A percentile compares a stretch with the other conserved stretches of the same genome.
Evolutionary conservation across 139 green algal species (phyloP).

Genomic region (Microglena sp.): DNA sequence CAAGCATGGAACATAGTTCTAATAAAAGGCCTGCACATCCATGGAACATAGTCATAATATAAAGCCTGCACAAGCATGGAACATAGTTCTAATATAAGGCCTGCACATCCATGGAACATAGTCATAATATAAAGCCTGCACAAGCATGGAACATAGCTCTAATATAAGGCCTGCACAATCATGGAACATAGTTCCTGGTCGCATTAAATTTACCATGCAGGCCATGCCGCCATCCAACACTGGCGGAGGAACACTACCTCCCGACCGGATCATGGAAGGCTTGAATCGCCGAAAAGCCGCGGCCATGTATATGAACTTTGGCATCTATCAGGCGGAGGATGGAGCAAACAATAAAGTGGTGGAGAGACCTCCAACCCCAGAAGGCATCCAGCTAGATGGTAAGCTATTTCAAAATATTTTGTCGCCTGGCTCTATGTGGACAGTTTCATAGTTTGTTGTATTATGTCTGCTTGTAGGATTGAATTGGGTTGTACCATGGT

Average conservation of each 20-base stretch:
- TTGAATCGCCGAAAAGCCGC: conserved; percentile 7
- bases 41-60: too few species aligned
- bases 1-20: too few species aligned
- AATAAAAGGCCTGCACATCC: too few species aligned
- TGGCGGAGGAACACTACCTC: neutral
- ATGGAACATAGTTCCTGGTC: too few species aligned
- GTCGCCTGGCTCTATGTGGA: neutral
- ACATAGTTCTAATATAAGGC: too few species aligned
- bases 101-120: too few species aligned
- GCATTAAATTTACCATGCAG: neutral
- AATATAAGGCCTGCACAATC: too few species aligned
- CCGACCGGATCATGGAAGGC: neutral
- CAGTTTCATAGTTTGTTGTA: neutral
- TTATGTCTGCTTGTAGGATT: neutral
- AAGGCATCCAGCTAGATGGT: conserved; percentile 13
- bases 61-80: too few species aligned
- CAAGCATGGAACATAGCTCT: too few species aligned
- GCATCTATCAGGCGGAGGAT: conserved; percentile 17
- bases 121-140: too few species aligned
- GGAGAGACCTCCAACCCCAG: conserved; percentile 7
- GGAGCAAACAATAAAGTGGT: too few species aligned
- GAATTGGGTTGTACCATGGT: neutral
- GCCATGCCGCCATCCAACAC: neutral
- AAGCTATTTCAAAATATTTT: neutral
- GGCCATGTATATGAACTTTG: conserved; percentile 9